Conservation (phyloP, 1,284 basidiomycete species). For the Microstroma glucosiphilum region DNA sequence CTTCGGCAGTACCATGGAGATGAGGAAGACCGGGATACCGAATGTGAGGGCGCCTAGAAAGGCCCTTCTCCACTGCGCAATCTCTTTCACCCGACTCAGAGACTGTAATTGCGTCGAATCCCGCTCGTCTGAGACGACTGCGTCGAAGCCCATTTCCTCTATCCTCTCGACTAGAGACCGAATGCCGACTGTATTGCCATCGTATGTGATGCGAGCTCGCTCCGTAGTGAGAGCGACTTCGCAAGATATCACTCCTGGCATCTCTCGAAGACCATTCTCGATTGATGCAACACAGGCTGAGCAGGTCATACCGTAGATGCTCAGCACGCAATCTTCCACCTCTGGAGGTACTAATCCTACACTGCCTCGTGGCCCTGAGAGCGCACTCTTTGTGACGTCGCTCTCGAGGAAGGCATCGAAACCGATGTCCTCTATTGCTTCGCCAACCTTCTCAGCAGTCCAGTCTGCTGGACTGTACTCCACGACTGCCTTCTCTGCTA, state of each 20-base stretch:
- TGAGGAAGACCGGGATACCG: slow-evolving; percentile 84
- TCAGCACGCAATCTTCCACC: slow-evolving; percentile 53
- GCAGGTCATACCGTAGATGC: slow-evolving; percentile 86
- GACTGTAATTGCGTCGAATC: slow-evolving; percentile 83
- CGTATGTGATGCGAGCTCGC: slow-evolving; percentile 35
- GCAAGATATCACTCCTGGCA: slow-evolving; percentile 32
- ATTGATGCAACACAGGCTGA: slow-evolving; percentile 72
- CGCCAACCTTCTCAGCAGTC: slow-evolving; percentile 62
- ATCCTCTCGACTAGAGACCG: slow-evolving; percentile 40
- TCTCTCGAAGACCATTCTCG: slow-evolving; percentile 68
- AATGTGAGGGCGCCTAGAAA: slow-evolving; percentile 72
- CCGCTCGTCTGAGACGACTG: slow-evolving; percentile 70
- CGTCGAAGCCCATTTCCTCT: slow-evolving; percentile 83
- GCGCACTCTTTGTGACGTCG: background rate
- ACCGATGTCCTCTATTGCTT: slow-evolving; percentile 87
- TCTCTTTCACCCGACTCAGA: slow-evolving; percentile 83
- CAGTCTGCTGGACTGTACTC: slow-evolving; percentile 77
- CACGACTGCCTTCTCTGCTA: slow-evolving; percentile 85
- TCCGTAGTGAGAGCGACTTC: slow-evolving; percentile 39
- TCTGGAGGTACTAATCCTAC: background rate
- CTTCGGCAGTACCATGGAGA: slow-evolving; percentile 77
- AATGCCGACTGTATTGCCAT: slow-evolving; percentile 25
- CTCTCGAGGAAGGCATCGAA: slow-evolving; percentile 63
- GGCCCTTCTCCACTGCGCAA: slow-evolving; percentile 78
- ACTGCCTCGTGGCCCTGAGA: background rate